Evolutionary conservation across 345 rosid genomes (phyloP), one percentile per base, ranked within the genome.

Genomic region (Raphanus raphanistrum): DNA sequence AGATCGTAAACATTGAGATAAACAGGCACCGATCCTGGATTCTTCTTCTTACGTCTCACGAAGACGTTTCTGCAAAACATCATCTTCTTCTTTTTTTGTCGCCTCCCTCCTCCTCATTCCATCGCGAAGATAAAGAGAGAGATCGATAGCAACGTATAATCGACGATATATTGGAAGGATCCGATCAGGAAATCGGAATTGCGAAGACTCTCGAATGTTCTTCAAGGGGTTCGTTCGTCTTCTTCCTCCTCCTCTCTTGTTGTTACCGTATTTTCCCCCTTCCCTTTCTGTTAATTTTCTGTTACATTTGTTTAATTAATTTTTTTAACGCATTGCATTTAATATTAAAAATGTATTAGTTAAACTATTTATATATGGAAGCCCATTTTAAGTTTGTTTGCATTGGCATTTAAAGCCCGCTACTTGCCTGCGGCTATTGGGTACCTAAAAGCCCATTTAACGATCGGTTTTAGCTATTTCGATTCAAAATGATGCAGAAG

Each of bases 1-100:
- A 92, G 97, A 85, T 94, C 98, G 79, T 94, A 94, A 17, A 92
- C 87, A 72, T 94, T 90, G 67, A 94, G 82, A 38, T 80, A 6
- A 81, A 94, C 94, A 57, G 75, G 83, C 25, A 36, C 78, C 11
- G 60, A 61, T 1, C 74, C 82, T 62, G 78, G 9, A 28, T 73
- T 68, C 50, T 85, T 68, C 59, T 85, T 80, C 68, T 83, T 79
- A 52, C 28, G 48, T 43, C 66, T 73, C 52, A 54, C 60, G 38
- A 38, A 67, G 13, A 73, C 78, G 70, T 62, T 73, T 68, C 70
- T 61, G 60, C 82, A 73, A 17, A 79, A 73, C 82, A 79, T 79
- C 73, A 50, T 50, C 15, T 45, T 28, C 8, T 21, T 21, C 1
- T 28, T 28, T 28, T 10, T 50, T 50, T 50, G n/a, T 50, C 16